These are phyloP conservation scores for Tilletia indica DNA, from an alignment of 1,284 basidiomycete genomes.

Conservation along the genomic window DNA sequence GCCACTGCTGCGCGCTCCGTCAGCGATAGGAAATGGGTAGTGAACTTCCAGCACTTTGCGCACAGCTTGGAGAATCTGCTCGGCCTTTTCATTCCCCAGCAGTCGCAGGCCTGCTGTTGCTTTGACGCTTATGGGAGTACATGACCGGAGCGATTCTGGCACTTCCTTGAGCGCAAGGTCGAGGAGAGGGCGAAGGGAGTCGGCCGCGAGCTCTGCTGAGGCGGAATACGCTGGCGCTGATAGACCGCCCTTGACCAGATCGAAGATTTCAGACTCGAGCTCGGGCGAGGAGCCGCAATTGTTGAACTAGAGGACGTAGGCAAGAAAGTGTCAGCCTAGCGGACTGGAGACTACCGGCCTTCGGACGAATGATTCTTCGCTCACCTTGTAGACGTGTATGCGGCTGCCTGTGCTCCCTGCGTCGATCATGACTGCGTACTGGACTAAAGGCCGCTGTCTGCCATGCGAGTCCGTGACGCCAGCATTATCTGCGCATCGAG, in stretches of 20 bases:
- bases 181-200: slow-evolving; percentile 75
- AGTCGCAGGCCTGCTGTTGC: slow-evolving; percentile 89
- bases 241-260: slow-evolving; percentile 76
- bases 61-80: slow-evolving; percentile 77
- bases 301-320: slow-evolving; percentile 41
- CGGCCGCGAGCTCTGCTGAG: slow-evolving; percentile 68
- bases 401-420: slow-evolving; percentile 95
- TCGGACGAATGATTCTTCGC: not conserved
- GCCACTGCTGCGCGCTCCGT: slow-evolving; percentile 30
- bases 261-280: slow-evolving; percentile 93
- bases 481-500: slow-evolving; percentile 36
- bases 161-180: slow-evolving; percentile 77
- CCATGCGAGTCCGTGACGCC: slow-evolving; percentile 37
- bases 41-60: slow-evolving; percentile 64
- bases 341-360: too few species aligned
- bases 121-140: slow-evolving; percentile 88
- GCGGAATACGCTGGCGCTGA: slow-evolving; percentile 64
- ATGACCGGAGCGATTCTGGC: slow-evolving; percentile 67
- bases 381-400: slow-evolving; percentile 95
- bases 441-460: slow-evolving; percentile 56
- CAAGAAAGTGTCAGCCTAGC: not conserved
- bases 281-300: slow-evolving; percentile 61
- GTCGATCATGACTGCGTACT: slow-evolving; percentile 96
- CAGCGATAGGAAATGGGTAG: slow-evolving; percentile 69
- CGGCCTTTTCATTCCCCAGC: slow-evolving; percentile 68